A percentile compares a stretch with the other conserved stretches of the same genome.
phyloP scores from a whole-genome alignment of 768 basidiomycete genomes.

The Paxillus ammoniavirescens region DNA sequence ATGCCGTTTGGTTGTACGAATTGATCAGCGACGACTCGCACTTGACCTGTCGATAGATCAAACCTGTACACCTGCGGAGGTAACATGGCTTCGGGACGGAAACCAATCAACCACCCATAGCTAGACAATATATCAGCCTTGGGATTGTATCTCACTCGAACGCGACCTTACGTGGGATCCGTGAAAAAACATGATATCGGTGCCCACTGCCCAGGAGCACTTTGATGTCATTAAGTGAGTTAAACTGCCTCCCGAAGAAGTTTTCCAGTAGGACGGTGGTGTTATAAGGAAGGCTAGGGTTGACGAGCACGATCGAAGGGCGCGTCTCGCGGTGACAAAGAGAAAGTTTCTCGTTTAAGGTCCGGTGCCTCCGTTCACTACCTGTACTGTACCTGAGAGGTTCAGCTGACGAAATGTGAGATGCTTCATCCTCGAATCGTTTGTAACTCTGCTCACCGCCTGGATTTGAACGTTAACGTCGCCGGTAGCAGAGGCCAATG shows the following conservation, averaged over 20 bases:
- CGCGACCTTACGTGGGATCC: slow-evolving; percentile 54
- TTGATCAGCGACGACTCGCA: too few species aligned
- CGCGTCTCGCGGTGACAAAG: slow-evolving; percentile 66
- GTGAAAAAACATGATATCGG: slow-evolving; percentile 74
- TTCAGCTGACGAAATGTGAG: slow-evolving; percentile 43
- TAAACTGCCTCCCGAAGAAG: slow-evolving; percentile 78
- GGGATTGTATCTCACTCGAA: neutral
- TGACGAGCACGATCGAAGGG: slow-evolving; percentile 57
- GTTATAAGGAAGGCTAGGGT: slow-evolving; percentile 63
- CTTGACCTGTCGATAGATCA: slow-evolving; percentile 60
- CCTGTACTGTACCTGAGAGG: slow-evolving; percentile 57
- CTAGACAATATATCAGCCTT: slow-evolving; percentile 33
- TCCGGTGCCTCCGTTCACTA: slow-evolving; percentile 73
- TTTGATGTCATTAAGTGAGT: slow-evolving; percentile 78
- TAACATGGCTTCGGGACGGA: slow-evolving; percentile 63
- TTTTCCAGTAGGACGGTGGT: slow-evolving; percentile 73
- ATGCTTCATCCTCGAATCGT: neutral
- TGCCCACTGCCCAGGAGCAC: slow-evolving; percentile 65
- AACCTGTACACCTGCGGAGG: slow-evolving; percentile 77
- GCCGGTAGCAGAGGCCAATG: slow-evolving; percentile 35
- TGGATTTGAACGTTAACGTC: slow-evolving; percentile 50
- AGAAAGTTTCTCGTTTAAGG: slow-evolving; percentile 58
- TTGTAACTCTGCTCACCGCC: slow-evolving; percentile 26
- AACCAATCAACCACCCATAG: slow-evolving; percentile 63
- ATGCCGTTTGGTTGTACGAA: slow-evolving; percentile 80